Evolutionary conservation across 2,329 filamentous ascomycete species (phyloP), one percentile per base, ranked within the genome.

Genomic region (Aspergillus tamarii): DNA sequence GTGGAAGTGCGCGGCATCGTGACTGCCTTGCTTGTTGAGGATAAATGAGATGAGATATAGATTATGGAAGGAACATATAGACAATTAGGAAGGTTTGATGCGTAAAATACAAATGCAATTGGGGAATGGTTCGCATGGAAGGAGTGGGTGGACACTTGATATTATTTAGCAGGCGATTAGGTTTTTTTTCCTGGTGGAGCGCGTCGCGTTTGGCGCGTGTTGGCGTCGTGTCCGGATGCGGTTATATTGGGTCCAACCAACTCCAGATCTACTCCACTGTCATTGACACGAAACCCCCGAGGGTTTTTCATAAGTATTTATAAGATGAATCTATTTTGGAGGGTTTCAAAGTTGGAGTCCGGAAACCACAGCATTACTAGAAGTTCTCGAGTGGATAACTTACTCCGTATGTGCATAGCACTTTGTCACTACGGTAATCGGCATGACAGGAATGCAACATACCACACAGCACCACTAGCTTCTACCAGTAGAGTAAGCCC

Each of bases 1-100:
- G 75, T 66, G 60, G 76, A 73, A 56, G 72, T 66, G 68, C 73
- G 74, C 69, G 70, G 72, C 73, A 77, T 78, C 66, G 72, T 66
- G 60, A 64, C 61, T 71, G 61, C 71, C 70, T 62, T 62, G 58
- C 46, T 43, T 28, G 34, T 23, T 54, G 36, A 14, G 23, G 59
- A 62, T 62, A 61, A 52, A 41, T 63, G 57, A 60, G 48, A 64
- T 58, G 63, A 64, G 58, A 61, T 26, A 52, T 28, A 46, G 57
- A 36, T 57, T 63, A 65, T 53, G 53, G 57, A 63, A 64, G 55
- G 63, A 45, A 53, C 55, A 64, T 62, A 59, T 55, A 45, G 53
- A 16, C n/a, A 14, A 59, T 53, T 58, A 52, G 57, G 62, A 45
- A 60, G 53, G 59, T 54, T 39, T 34, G 41, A 53, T 61, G 64